Evolutionary conservation across 169 alveolate species (phyloP), one percentile per base, ranked within the genome.

Genomic region (Plasmodium ovale): DNA sequence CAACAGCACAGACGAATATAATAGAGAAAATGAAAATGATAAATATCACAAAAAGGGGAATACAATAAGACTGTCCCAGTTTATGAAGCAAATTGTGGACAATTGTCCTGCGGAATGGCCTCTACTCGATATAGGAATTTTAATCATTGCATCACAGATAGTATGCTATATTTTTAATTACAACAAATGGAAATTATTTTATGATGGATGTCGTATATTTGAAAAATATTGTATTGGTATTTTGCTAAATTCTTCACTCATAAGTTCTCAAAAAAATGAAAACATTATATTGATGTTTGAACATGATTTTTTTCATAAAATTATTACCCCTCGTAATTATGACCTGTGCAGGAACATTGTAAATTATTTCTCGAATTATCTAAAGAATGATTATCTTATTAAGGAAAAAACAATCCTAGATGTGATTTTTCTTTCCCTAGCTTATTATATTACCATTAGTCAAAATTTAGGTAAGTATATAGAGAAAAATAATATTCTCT

Each of bases 51-150:
- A 65, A 12, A 23, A 65, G 5, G 19, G 5, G 5, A 65, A 33
- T 65, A 65, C 4, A 25, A 19, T 56, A 12, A 19, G 65, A 9
- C 31, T 82, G 3, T 65, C 90, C n/a, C 31, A 16, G 31, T 82
- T 65, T 59, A 82, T 82, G 90, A 21, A 82, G 31, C 90, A 82
- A 51, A 82, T 82, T 19, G 5, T 51, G 1, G 21, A 65, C 37
- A 51, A 27, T 29, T 82, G 90, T 16, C 90, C 90, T 31, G 6
- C 23, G 5, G 82, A 82, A 9, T 82, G 90, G 90, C 90, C 90
- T 6, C 42, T 82, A 1, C 44, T 82, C 64, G 90, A 82, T 39
- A 65, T 82, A 31, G 82, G 72, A 31, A 82, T 82, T 21, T 37
- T 82, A 29, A 82, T 82, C 4, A 82, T 82, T 14, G 90, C 53